These are phyloP conservation scores for Cucurbita pepo DNA, from an alignment of 306 rosid species.

Conservation along the genomic window DNA sequence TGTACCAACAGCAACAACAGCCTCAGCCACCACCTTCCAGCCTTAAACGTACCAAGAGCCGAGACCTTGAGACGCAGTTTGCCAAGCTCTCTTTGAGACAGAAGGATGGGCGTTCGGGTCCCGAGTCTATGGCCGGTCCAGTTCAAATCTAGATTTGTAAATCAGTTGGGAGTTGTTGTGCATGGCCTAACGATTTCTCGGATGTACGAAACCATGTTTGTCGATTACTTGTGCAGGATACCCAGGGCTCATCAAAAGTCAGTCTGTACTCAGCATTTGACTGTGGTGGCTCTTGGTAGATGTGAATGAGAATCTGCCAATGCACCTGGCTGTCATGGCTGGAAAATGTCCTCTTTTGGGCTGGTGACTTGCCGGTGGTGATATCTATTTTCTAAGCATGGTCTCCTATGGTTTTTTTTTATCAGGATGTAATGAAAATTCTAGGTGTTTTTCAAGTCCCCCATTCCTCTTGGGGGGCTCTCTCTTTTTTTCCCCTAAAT, in stretches of 20 bases:
- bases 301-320: slow-evolving; percentile 26
- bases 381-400: slow-evolving; percentile 18
- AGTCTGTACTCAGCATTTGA: slow-evolving; percentile 21
- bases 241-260: slow-evolving; percentile 26
- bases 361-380: slow-evolving; percentile 78
- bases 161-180: too few species aligned
- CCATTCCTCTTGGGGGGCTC: neutral
- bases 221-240: slow-evolving; percentile 23
- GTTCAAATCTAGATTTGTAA: slow-evolving; percentile 39
- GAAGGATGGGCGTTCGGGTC: slow-evolving; percentile 61
- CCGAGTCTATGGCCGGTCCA: slow-evolving; percentile 52
- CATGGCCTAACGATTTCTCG: too few species aligned
- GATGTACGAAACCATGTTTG: neutral
- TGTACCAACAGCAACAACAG: slow-evolving; percentile 18
- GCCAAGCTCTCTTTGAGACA: slow-evolving; percentile 74
- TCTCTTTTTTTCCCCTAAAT: neutral
- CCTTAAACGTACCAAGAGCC: slow-evolving; percentile 74
- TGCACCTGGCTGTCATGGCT: slow-evolving; percentile 83
- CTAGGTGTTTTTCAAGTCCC: neutral
- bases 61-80: slow-evolving; percentile 85
- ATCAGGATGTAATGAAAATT: neutral
- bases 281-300: slow-evolving; percentile 23
- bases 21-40: slow-evolving; percentile 34
- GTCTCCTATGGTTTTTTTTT: neutral
- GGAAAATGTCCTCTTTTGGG: slow-evolving; percentile 35